phyloP scores from a whole-genome alignment of 2,329 filamentous ascomycete genomes.

The Colletotrichum sp. region DNA sequence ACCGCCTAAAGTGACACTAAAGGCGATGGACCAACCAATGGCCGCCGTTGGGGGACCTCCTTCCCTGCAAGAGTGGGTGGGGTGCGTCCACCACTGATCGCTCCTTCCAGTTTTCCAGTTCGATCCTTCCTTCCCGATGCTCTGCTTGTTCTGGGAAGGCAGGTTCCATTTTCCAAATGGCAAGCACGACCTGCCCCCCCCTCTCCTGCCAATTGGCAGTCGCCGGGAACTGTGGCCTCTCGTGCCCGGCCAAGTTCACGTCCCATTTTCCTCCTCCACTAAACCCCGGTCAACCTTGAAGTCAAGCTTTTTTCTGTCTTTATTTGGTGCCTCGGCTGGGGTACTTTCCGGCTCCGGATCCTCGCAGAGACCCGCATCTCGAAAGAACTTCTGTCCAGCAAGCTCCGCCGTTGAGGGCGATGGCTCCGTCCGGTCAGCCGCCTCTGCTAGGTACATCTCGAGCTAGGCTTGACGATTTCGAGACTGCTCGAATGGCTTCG shows the following conservation, averaged over 20 bases:
- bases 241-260: neutral
- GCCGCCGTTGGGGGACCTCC: neutral
- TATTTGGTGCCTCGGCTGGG: neutral
- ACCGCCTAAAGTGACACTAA: neutral
- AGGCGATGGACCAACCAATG: neutral
- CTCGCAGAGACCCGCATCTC: neutral
- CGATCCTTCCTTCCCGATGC: neutral
- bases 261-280: neutral
- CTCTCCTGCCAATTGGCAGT: neutral
- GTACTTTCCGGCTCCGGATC: neutral
- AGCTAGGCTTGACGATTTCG: neutral
- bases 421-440: neutral
- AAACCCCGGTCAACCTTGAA: neutral
- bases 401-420: neutral
- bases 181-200: neutral
- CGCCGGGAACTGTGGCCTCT: neutral
- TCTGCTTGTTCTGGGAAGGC: neutral
- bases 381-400: neutral
- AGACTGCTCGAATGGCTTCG: neutral
- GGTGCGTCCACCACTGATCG: neutral
- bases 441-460: neutral
- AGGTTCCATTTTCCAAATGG: neutral
- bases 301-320: neutral
- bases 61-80: neutral
- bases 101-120: neutral